Base-by-base conservation (phyloP, 1,139 yeast species). In the Hemisphaericaspora xylofermentans region DNA sequence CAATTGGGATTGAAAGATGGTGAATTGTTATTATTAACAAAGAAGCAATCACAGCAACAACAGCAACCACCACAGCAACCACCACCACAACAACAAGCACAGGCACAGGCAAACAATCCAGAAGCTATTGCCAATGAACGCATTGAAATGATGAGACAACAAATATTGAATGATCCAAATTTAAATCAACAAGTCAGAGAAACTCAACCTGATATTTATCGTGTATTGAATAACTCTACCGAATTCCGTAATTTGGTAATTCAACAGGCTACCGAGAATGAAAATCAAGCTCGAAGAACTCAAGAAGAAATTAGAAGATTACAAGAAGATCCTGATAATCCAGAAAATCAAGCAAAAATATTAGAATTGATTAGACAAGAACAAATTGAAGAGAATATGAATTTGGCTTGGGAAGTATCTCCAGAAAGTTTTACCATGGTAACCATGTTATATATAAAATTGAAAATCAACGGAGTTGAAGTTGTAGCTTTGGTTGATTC, bases 401-500 rank as follows among this genome's bases (percentile, higher is more conserved):
- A 80, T 39, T 71, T 80, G 49, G 98, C 98, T 0, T 73, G 83
- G 60, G 97, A 91, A 47, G 82, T 84, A 43, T 81, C 91, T 8
- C 98, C 99, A 0, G 98, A 93, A 60, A 77, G 88, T 32, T 93
- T 93, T 61, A 83, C 91, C 0, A 65, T 76, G 1, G 94, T 93
- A 3, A 78, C 79, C 32, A 89, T 94, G 96, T 72, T 93, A 39
- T 91, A 83, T 63, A 80, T 93, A 15, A 74, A 83, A 43, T 74
- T 89, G 40, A 81, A 79, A 46, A 84, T 93, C 19, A 89, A 91
- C 55, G 93, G 94, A 0, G 74, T 76, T 38, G 80, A 82, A 18
- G 86, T 89, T 7, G 88, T 88, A 59, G 98, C 98, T 0, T 88
- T 93, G 68, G 95, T 93, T 9, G 99, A 93, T 59, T 82, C 97